Percentiles rank a stretch among this genome's conserved stretches.
Evolutionary conservation across 1,284 basidiomycete genomes (phyloP).

Genomic region (Apiotrichum gamsii): DNA sequence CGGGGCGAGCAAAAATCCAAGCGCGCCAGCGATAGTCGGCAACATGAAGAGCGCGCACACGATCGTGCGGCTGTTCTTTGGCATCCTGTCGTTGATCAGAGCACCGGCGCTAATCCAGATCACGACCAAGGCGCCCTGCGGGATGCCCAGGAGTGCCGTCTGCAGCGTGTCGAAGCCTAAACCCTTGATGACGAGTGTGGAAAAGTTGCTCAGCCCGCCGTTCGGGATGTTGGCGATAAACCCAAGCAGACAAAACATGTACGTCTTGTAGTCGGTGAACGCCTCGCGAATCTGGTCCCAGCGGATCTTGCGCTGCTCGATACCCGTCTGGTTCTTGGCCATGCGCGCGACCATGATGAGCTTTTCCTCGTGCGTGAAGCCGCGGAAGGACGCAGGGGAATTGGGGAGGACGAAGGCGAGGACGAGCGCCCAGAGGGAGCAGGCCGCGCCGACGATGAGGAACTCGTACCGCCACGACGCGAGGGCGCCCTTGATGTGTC

Average conservation of each 20-base stretch:
- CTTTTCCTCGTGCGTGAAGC: constrained; percentile 46
- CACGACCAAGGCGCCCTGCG: constrained; percentile 43
- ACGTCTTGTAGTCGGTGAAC: constrained; percentile 30
- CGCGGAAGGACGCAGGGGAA: constrained; percentile 38
- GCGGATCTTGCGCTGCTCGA: constrained; percentile 47
- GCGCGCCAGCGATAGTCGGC: constrained; percentile 43
- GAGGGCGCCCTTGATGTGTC: constrained; percentile 44
- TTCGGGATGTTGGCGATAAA: constrained; percentile 47
- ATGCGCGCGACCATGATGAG: constrained; percentile 48
- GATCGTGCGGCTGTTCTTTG: constrained; percentile 39
- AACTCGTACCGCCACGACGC: constrained; percentile 47
- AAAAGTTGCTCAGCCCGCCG: constrained; percentile 39
- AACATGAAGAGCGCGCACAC: constrained; percentile 45
- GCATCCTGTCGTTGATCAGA: constrained; percentile 37
- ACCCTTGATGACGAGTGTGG: constrained; percentile 45
- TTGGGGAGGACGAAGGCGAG: constrained; percentile 41
- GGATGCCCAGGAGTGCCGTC: constrained; percentile 45
- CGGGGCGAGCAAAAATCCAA: constrained; percentile 48
- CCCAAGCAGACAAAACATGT: constrained; percentile 39
- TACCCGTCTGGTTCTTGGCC: constrained; percentile 46
- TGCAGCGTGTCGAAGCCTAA: constrained; percentile 41
- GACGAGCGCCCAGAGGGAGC: constrained; percentile 37
- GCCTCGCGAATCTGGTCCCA: constrained; percentile 48
- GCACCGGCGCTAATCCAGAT: constrained; percentile 41
- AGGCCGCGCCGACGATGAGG: constrained; percentile 44